A percentile compares a stretch with the other conserved stretches of the same genome.
phyloP scores from a whole-genome alignment of 768 basidiomycete species.

The Boletellus sp. region DNA sequence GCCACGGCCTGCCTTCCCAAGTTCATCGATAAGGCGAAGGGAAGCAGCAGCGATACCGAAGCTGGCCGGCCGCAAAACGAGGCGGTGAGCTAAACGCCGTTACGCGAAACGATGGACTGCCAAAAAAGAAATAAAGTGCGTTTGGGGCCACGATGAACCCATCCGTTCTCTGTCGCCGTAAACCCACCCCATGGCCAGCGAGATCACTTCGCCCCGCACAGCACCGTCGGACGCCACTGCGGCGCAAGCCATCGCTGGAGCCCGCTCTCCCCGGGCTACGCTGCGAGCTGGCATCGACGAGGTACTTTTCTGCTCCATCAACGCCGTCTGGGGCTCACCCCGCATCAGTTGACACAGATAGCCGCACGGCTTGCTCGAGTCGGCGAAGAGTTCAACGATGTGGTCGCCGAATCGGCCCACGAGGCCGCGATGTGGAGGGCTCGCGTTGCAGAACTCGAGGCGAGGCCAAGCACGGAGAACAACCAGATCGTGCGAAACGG shows the following conservation, averaged over 20 bases:
- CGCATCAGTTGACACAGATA: constrained; percentile 23
- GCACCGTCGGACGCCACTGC: constrained; percentile 6
- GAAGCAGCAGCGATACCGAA: constrained; percentile 11
- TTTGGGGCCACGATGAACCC: constrained; percentile 8
- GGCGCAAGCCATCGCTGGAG: not conserved
- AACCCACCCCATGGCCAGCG: not conserved
- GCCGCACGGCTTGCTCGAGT: constrained; percentile 25
- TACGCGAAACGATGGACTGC: constrained; percentile 9
- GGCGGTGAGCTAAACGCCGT: constrained; percentile 18
- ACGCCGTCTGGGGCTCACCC: not conserved
- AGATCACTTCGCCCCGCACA: not conserved
- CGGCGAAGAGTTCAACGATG: constrained; percentile 30
- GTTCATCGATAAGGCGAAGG: constrained; percentile 27
- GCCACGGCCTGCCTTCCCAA: constrained; percentile 24
- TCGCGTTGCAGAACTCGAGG: constrained; percentile 39
- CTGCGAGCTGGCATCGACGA: constrained; percentile 27
- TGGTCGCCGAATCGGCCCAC: constrained; percentile 18
- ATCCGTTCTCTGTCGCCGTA: constrained; percentile 1
- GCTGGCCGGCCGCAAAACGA: constrained; percentile 1
- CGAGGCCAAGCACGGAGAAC: constrained; percentile 18
- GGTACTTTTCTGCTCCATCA: constrained; percentile 10
- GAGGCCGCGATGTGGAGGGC: constrained; percentile 19
- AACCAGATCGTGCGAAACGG: constrained; percentile 28
- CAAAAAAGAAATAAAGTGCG: constrained; percentile 2
- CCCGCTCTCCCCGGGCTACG: constrained; percentile 17